Percentiles rank a stretch among this genome's conserved stretches.
phyloP scores from a whole-genome alignment of 129 eudicot genomes.

The Deinandra increscens region DNA sequence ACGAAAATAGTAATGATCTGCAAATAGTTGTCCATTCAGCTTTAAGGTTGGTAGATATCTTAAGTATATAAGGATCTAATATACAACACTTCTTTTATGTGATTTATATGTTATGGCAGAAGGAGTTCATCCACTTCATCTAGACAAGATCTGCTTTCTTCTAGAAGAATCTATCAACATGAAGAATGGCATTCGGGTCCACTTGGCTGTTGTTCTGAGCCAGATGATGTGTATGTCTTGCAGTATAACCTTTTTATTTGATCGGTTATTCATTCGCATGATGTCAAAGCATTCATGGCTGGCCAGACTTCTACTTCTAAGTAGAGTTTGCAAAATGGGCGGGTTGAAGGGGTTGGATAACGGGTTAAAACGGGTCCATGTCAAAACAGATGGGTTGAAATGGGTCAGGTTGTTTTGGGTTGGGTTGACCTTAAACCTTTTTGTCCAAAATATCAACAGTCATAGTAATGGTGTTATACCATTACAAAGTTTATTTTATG shows the following conservation, averaged over 20 bases:
- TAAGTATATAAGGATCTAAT: neutral
- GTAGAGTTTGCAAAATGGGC: neutral
- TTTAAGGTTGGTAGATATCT: constrained; percentile 3
- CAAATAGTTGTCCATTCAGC: constrained; percentile 33
- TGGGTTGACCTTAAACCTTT: neutral
- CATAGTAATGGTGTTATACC: neutral
- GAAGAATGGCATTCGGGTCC: constrained; percentile 83
- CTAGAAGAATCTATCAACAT: constrained; percentile 41
- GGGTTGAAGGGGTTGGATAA: neutral
- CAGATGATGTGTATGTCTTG: constrained; percentile 69
- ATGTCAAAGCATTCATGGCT: neutral
- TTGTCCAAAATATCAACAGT: neutral
- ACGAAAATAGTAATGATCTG: constrained; percentile 33
- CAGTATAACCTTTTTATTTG: constrained; percentile 30
- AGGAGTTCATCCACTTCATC: constrained; percentile 48
- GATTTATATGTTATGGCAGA: constrained; percentile 41
- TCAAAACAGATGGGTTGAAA: neutral
- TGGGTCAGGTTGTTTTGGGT: neutral
- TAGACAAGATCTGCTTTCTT: constrained; percentile 39
- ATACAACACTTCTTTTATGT: neutral
- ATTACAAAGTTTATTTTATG: neutral
- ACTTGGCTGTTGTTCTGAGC: constrained; percentile 88
- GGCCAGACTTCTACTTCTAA: neutral
- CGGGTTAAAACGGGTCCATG: neutral
- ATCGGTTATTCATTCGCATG: neutral